Percentiles rank a stretch among this genome's conserved stretches.
phyloP scores from a whole-genome alignment of 208 protist species.

The Crithidia acanthocephali region DNA sequence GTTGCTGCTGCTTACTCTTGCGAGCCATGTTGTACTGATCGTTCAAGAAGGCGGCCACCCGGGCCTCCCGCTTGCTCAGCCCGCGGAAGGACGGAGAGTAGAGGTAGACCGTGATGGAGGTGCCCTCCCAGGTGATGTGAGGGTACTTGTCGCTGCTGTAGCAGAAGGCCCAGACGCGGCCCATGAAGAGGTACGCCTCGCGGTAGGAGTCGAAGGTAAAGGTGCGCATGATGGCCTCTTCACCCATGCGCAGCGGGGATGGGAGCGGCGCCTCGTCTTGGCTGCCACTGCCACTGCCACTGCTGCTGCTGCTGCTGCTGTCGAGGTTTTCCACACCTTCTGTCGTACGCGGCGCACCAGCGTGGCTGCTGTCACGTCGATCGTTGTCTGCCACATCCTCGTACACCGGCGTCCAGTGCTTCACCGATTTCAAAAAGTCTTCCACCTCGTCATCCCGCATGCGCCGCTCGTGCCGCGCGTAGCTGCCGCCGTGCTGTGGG shows the following conservation, averaged over 20 bases:
- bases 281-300: not conserved
- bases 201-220: conserved; percentile 66
- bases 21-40: conserved; percentile 87
- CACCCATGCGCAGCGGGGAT: conserved; percentile 37
- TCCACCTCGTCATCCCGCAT: conserved; percentile 90
- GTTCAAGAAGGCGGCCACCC: conserved; percentile 84
- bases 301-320: not conserved
- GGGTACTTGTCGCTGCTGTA: conserved; percentile 88
- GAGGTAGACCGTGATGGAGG: conserved; percentile 72
- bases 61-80: conserved; percentile 79
- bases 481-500: conserved; percentile 84
- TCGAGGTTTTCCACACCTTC: too few species aligned
- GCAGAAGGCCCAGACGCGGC: conserved; percentile 84
- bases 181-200: conserved; percentile 87
- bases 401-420: conserved; percentile 68
- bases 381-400: conserved; percentile 28
- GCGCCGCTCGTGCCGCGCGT: conserved; percentile 80
- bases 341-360: too few species aligned
- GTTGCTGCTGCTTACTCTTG: conserved; percentile 76
- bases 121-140: conserved; percentile 64
- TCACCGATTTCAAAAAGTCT: conserved; percentile 81
- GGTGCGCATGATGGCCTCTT: conserved; percentile 76
- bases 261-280: conserved; percentile 21
- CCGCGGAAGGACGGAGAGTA: conserved; percentile 86
- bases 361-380: too few species aligned